Evolutionary conservation across 2,329 filamentous ascomycete species (phyloP), one percentile per base, ranked within the genome.

Genomic region (Fusarium luffae): DNA sequence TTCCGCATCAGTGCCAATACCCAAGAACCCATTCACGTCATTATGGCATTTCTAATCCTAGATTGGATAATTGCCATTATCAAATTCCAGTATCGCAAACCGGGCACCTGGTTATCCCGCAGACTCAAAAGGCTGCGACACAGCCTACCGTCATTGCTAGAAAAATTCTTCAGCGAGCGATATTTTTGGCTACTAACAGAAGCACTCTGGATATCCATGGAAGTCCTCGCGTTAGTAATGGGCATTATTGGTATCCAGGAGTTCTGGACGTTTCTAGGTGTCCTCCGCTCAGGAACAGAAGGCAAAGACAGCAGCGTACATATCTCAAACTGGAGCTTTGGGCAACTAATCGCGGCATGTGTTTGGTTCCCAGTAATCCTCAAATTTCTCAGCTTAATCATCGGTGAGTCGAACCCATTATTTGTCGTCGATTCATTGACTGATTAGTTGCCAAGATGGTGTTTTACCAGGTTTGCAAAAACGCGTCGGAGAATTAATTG

Each of bases 131-230:
- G 5, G 1, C 14, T 27, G 8, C 23, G 1, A 1, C 9, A 14
- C 1, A 3, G 1, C 6, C 1, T 11, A 4, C 34, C 54, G 1
- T 14, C 5, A 1, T 5, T 2, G 1, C 6, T 59, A 0, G 13
- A 51, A 0, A 28, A 10, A 3, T 7, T 21, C 2, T 2, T n/a
- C 2, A 3, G 1, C 0, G 0, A 18, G 3, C 19, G 3, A 3
- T 6, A 8, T 4, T 19, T 37, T 4, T 2, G 19, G 0, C n/a
- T 13, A 3, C 4, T 37, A 9, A 16, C 1, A 0, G 43, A 43
- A 11, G 3, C 28, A 13, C 18, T 50, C 0, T 61, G 54, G 55
- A 18, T 60, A 6, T 40, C 28, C 0, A 51, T 60, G 44, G 44
- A 61, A 2, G 6, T 21, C 3, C n/a, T 61, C 0, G 7, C 23